Base-by-base conservation (phyloP, 2,329 filamentous ascomycete species). In the Cladosporium sp. region DNA sequence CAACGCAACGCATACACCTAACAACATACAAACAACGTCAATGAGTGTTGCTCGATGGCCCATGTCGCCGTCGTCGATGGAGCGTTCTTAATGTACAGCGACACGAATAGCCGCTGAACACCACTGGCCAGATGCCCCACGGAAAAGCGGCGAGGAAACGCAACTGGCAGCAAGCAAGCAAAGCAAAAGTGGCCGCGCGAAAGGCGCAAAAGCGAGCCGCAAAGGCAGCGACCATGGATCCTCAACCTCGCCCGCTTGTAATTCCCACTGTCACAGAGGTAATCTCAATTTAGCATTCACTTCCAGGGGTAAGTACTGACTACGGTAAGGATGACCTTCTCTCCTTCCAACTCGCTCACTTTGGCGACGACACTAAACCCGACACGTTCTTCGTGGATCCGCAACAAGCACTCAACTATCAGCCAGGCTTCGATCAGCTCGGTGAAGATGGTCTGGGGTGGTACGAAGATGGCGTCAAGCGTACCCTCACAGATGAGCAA, bases 401-500 rank as follows among this genome's bases (percentile, higher is more conserved):
- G 12, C 55, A 63, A 29, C 56, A 53, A 19, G 64, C 61, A 12
- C 40, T 63, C 44, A 49, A 58, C 27, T 56, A 54, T 45, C 53
- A 52, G 15, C 51, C 65, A 51, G 50, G 53, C 7, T 29, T 66
- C n/a, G 67, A 73, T 53, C 65, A 69, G 2, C 66, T 75, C 15
- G 76, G 78, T 22, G 81, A 84, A 20, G 80, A 84, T 34, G 82
- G 73, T 1, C 74, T 96, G 13, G 92, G 90, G 15, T 92, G 89
- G 68, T 97, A 97, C 59, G 70, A 80, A 1, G 91, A 97, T 63
- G 91, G 92, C 3, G 82, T 84, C 54, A 93, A 93, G 66, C 85
- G 92, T 36, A 96, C 90, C 15, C 75, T 97, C 61, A 96, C 91
- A 8, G 88, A 96, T 63, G 88, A 90, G 60, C 88, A 96, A 72